Conservation (phyloP, 202 grass and related monocot genomes). For the Miscanthus sacchariflorus region DNA sequence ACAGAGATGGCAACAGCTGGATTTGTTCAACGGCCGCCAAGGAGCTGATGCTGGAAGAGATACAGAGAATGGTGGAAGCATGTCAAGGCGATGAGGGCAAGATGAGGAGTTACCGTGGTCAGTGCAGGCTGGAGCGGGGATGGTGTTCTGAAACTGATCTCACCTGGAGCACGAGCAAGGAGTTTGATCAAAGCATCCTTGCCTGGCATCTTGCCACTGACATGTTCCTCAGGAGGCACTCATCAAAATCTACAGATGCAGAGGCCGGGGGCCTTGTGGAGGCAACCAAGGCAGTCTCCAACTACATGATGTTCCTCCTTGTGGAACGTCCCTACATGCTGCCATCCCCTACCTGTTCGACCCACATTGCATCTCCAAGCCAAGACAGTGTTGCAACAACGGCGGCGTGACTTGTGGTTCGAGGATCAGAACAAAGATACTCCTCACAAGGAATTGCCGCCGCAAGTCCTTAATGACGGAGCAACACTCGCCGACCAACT, state of each 20-base stretch:
- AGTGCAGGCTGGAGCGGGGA: too few relatives aligned
- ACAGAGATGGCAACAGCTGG: too few relatives aligned
- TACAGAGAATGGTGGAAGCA: neutral
- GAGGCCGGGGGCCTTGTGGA: neutral
- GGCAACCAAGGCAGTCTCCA: neutral
- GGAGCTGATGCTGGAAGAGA: neutral
- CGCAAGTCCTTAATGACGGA: neutral
- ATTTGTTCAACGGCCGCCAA: neutral
- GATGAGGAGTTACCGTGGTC: neutral
- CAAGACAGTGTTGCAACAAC: neutral
- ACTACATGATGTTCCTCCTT: conserved; percentile 27
- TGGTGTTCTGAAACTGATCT: too few relatives aligned
- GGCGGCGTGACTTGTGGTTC: too few relatives aligned
- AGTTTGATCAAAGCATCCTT: conserved; percentile 9
- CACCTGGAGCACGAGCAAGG: neutral
- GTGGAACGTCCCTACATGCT: neutral
- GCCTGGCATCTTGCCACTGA: conserved; percentile 48
- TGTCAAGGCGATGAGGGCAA: neutral
- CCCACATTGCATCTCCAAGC: neutral
- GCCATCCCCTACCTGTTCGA: neutral
- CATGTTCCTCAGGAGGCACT: neutral
- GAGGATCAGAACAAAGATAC: neutral
- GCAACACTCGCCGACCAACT: neutral
- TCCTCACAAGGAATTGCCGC: neutral
- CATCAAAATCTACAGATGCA: too few relatives aligned